These are phyloP conservation scores for Cyberlindnera nakhonratchasimensis DNA, from an alignment of 805 yeast species.

Conservation along the genomic window DNA sequence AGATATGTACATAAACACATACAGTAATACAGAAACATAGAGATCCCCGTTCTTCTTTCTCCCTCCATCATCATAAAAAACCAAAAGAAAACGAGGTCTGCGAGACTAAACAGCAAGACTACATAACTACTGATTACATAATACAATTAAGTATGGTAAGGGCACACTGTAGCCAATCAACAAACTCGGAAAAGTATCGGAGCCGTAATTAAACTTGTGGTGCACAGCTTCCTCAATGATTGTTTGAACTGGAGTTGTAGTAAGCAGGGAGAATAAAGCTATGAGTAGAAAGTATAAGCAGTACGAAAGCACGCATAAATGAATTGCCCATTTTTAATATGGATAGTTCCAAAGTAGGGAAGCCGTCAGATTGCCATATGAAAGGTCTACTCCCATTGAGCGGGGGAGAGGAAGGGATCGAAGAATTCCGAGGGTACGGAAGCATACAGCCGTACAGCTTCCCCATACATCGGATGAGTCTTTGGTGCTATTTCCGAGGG, in stretches of 20 bases:
- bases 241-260: not conserved
- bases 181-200: slow-evolving; percentile 1
- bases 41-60: too few relatives aligned
- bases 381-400: too few relatives aligned
- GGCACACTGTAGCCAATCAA: slow-evolving; percentile 1
- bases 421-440: slow-evolving; percentile 4
- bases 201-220: slow-evolving; percentile 5
- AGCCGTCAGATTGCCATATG: too few relatives aligned
- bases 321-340: too few relatives aligned
- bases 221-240: not conserved
- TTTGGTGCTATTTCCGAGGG: slow-evolving; percentile 14
- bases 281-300: too few relatives aligned
- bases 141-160: not conserved
- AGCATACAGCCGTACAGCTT: slow-evolving; percentile 14
- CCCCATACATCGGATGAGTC: too few relatives aligned
- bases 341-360: too few relatives aligned
- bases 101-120: not conserved
- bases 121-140: not conserved
- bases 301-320: too few relatives aligned
- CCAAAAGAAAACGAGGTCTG: not conserved
- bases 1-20: too few relatives aligned
- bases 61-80: not conserved
- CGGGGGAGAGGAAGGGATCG: not conserved
- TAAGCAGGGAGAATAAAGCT: too few relatives aligned
- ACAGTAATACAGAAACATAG: too few relatives aligned